Evolutionary conservation across 2,329 filamentous ascomycete genomes (phyloP), one percentile per base, ranked within the genome.

Genomic region (Plectosphaerella sp.): DNA sequence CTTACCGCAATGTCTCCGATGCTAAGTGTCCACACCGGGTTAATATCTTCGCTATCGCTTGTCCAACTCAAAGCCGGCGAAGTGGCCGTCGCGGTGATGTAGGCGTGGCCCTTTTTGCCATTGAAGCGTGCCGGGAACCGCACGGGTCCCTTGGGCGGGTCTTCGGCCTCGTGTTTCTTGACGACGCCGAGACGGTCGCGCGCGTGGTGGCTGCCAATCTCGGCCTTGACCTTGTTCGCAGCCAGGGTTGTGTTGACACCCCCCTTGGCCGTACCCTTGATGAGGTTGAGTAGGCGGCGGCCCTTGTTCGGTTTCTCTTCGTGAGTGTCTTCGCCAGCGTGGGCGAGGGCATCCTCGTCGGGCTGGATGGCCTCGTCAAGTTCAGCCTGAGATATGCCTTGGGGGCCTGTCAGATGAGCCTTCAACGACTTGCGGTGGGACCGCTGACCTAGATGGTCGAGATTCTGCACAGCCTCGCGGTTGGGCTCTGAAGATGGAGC

Each of bases 41-140:
- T 78, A 5, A 83, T 58, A 18, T 77, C 72, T 12, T 77, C 73
- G 50, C 71, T 62, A 16, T 83, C 80, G 2, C 86, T 72, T 47
- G 80, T 82, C 15, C 85, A 86, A 35, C 81, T 84, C 3, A 95
- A 71, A 16, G 82, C 84, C 0, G 88, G 87, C 6, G 83, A 83
- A 0, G 85, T 87, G 0, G 85, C 80, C 36, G 80, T 81, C 0
- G 80, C 82, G 0, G 80, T 83, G 56, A 94, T 83, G 61, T 88
- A 91, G 0, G 85, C 80, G 53, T 87, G 81, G 0, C 90, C 90
- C 61, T 84, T 87, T 59, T 84, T 80, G 9, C 90, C 89, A 18
- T 84, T 75, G 61, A 78, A 88, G 5, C 90, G 77, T 0, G 79
- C 85, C 25, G 86, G 84, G 71, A 94, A 95, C n/a, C 87, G 85